A percentile compares a stretch with the other conserved stretches of the same genome.
These are phyloP conservation scores for Panicum miliaceum DNA, from an alignment of 176 grass and related monocot genomes.

Conservation along the genomic window DNA sequence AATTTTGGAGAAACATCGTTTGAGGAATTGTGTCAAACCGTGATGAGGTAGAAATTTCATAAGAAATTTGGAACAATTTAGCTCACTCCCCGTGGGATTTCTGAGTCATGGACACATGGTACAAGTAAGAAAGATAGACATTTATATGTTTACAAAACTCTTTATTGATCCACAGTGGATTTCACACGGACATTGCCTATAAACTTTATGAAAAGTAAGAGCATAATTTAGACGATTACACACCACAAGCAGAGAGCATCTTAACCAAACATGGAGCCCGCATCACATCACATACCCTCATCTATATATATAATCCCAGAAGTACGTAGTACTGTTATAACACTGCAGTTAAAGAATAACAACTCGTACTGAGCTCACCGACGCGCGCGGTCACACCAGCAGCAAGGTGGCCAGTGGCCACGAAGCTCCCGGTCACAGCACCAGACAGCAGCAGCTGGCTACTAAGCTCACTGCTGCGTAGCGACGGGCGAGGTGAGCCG, in stretches of 20 bases:
- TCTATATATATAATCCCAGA: not conserved
- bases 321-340: not conserved
- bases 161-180: not conserved
- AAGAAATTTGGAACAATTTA: too few relatives aligned
- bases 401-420: not conserved
- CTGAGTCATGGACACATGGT: not conserved
- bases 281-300: not conserved
- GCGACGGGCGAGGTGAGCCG: not conserved
- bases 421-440: not conserved
- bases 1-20: not conserved
- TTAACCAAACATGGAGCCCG: not conserved
- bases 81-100: not conserved
- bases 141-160: not conserved
- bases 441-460: not conserved
- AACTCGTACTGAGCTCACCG: not conserved
- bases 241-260: constrained; percentile 10
- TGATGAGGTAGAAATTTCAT: too few relatives aligned
- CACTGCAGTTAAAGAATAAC: constrained; percentile 1
- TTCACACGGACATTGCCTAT: not conserved
- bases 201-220: not conserved
- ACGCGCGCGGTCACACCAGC: not conserved
- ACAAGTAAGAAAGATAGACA: not conserved
- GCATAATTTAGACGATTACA: not conserved
- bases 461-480: not conserved
- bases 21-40: not conserved